Percentiles rank a stretch among this genome's conserved stretches.
Evolutionary conservation across 1,284 basidiomycete genomes (phyloP).

Genomic region (Tilletia horrida): DNA sequence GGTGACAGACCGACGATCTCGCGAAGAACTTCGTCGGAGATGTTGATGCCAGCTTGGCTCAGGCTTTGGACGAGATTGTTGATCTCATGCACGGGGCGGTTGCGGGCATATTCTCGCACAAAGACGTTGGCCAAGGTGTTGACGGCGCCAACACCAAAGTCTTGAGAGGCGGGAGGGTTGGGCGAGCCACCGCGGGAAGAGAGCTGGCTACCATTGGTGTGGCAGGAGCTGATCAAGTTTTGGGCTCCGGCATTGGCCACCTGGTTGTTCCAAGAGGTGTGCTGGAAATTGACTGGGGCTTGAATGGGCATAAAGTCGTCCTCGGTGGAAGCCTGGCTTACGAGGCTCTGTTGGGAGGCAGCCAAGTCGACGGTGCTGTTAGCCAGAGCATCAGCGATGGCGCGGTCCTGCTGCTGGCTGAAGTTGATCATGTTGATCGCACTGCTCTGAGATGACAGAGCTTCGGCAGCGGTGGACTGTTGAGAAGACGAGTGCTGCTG

Average conservation of each 20-base stretch:
- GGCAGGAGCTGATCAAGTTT: no score
- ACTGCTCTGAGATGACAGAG: background rate
- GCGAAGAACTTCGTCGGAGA: slow-evolving; percentile 2
- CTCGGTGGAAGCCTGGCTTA: background rate
- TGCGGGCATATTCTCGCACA: slow-evolving; percentile 12
- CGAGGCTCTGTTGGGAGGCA: slow-evolving; percentile 1
- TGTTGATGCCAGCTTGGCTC: background rate
- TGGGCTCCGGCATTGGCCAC: background rate
- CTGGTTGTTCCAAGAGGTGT: background rate
- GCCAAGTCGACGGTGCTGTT: background rate
- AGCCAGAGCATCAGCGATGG: background rate
- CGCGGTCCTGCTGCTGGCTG: slow-evolving; percentile 16
- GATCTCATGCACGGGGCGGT: slow-evolving; percentile 1
- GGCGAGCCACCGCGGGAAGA: slow-evolving; percentile 13
- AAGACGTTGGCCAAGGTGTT: slow-evolving; percentile 1
- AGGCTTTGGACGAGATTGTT: slow-evolving; percentile 7
- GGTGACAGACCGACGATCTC: slow-evolving; percentile 16
- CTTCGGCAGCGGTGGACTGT: background rate
- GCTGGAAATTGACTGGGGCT: background rate
- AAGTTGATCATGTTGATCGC: background rate
- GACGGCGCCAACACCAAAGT: background rate
- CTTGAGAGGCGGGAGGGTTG: background rate
- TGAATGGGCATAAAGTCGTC: slow-evolving; percentile 14
- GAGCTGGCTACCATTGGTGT: slow-evolving; percentile 1
- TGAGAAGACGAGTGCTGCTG: slow-evolving; percentile 15